phyloP scores from a whole-genome alignment of 306 rosid species.

The Castanopsis chinensis region DNA sequence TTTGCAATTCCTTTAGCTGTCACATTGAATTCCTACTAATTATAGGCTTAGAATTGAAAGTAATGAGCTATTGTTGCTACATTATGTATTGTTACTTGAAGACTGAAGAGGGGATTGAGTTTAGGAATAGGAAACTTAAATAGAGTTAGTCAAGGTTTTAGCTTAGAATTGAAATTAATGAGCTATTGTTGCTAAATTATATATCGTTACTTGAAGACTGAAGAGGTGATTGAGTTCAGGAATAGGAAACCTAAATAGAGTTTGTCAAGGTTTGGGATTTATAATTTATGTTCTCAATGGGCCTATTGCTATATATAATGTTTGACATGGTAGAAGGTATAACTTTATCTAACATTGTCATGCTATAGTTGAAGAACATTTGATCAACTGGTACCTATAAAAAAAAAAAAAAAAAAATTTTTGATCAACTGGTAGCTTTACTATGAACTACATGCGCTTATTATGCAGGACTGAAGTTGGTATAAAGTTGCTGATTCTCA shows the following conservation, averaged over 20 bases:
- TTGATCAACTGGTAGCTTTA: slow-evolving; percentile 8
- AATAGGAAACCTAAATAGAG: not conserved
- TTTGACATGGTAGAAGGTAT: not conserved
- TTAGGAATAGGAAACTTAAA: slow-evolving; percentile 3
- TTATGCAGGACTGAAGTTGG: slow-evolving; percentile 15
- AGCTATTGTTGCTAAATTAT: not conserved
- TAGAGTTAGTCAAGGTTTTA: not conserved
- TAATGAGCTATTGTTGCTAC: slow-evolving; percentile 6
- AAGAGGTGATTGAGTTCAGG: not conserved
- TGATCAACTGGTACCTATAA: slow-evolving; percentile 1
- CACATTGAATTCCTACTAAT: not conserved
- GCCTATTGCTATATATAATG: not conserved
- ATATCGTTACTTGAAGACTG: slow-evolving; percentile 4
- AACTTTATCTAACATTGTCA: slow-evolving; percentile 7
- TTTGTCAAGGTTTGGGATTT: slow-evolving; percentile 9
- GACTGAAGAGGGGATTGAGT: not conserved
- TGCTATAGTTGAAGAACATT: not conserved
- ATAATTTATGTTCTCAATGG: not conserved
- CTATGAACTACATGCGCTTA: slow-evolving; percentile 17
- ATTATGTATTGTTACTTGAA: not conserved
- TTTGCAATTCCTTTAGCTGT: not conserved
- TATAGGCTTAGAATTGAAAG: slow-evolving; percentile 3
- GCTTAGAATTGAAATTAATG: slow-evolving; percentile 6
- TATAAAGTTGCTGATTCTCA: slow-evolving; percentile 17
- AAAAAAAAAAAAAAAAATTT: not conserved